These are phyloP conservation scores for Fermentozyma sake DNA, from an alignment of 1,139 yeast genomes.

Conservation along the genomic window DNA sequence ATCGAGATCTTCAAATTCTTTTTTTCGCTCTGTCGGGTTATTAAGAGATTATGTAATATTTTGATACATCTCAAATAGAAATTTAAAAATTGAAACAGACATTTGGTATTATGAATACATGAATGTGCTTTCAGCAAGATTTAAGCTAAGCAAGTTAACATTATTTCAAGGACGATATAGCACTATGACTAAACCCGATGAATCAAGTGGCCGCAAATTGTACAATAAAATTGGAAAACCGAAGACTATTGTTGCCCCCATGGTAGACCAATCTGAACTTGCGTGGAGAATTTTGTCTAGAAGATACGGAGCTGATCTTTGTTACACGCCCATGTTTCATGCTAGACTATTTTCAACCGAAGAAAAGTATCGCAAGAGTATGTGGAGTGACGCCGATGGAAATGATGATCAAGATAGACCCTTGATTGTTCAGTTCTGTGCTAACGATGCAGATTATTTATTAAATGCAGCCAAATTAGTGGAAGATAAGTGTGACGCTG, in stretches of 20 bases:
- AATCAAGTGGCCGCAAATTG: conserved; percentile 57
- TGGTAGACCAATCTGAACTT: conserved; percentile 95
- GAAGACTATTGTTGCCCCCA: conserved; percentile 87
- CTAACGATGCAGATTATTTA: conserved; percentile 85
- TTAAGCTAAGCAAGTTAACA: too few relatives aligned
- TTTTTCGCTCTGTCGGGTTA: too few relatives aligned
- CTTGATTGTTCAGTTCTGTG: conserved; percentile 89
- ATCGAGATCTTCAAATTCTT: too few relatives aligned
- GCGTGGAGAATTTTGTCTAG: conserved; percentile 93
- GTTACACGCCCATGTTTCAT: conserved; percentile 97
- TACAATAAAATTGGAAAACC: conserved; percentile 72
- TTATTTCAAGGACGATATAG: too few relatives aligned
- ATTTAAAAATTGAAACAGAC: too few relatives aligned
- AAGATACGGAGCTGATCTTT: conserved; percentile 85
- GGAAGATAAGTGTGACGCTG: conserved; percentile 87
- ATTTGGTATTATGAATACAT: too few relatives aligned
- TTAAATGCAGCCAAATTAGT: conserved; percentile 79
- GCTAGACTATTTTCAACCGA: conserved; percentile 86
- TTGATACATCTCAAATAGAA: too few relatives aligned
- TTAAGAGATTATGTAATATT: too few relatives aligned
- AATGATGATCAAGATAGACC: conserved; percentile 66
- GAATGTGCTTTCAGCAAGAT: too few relatives aligned
- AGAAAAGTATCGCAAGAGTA: conserved; percentile 70
- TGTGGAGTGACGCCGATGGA: conserved; percentile 77
- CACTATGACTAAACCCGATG: too few relatives aligned